phyloP scores from a whole-genome alignment of 2,329 filamentous ascomycete species.

The Rhytidhysteron rufulum region DNA sequence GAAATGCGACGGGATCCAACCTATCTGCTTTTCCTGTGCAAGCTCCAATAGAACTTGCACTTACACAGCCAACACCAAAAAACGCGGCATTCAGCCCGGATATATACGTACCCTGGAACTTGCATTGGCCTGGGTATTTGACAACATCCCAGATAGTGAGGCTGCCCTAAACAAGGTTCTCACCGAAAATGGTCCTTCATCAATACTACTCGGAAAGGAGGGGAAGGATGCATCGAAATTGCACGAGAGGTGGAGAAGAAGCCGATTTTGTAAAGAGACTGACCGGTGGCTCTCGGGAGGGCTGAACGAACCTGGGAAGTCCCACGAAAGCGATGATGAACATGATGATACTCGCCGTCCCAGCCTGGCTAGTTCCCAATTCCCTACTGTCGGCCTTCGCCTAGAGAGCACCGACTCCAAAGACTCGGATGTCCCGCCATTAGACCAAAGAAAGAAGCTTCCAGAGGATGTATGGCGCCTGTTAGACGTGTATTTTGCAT shows the following conservation, averaged over 20 bases:
- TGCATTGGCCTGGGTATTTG: constrained; percentile 63
- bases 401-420: not conserved
- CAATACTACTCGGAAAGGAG: constrained; percentile 52
- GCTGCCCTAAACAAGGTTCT: constrained; percentile 54
- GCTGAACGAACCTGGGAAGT: constrained; percentile 11
- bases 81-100: constrained; percentile 74
- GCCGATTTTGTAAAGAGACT: constrained; percentile 59
- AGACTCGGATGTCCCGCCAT: not conserved
- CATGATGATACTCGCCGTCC: constrained; percentile 13
- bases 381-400: not conserved
- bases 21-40: constrained; percentile 64
- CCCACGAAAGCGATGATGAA: constrained; percentile 23
- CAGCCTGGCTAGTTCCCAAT: not conserved
- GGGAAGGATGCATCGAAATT: constrained; percentile 53
- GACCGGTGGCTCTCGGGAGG: constrained; percentile 56
- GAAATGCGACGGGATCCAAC: constrained; percentile 68
- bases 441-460: constrained; percentile 30
- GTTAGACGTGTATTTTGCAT: constrained; percentile 70
- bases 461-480: constrained; percentile 57
- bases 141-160: constrained; percentile 58
- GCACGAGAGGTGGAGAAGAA: constrained; percentile 61
- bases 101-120: constrained; percentile 72
- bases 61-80: constrained; percentile 70
- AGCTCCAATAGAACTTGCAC: constrained; percentile 63
- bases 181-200: constrained; percentile 44